Evolutionary conservation across 2,329 filamentous ascomycete genomes (phyloP), one percentile per base, ranked within the genome.

Genomic region (Fusarium fujikuroi): DNA sequence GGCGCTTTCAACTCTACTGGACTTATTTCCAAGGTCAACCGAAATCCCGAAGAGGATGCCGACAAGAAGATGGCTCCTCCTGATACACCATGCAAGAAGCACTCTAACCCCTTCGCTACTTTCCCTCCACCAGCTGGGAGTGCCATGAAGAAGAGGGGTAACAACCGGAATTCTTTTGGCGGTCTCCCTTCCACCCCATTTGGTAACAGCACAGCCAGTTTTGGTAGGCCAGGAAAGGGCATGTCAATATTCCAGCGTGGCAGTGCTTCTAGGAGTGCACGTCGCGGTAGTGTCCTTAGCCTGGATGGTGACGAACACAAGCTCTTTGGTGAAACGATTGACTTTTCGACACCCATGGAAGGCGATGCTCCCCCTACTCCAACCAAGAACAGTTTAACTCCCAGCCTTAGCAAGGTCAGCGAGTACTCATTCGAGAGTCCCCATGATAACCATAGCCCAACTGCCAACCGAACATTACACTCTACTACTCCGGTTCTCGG

Each of bases 81-180:
- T 2, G 96, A 98, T 79, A 99, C 96, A 3, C 96, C 96, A 2
- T 98, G 96, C 83, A 99, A 98, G 85, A 95, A 96, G 79, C 91
- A 92, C 60, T 85, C 87, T 9, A 91, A 90, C 74, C 84, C 92
- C 64, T 90, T 95, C 83, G 87, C 92, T 76, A 90, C 92, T 58
- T 89, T 89, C 81, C 90, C 91, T 2, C 88, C 87, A 3, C 85
- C 85, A 2, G 84, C 85, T 18, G 90, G 90, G 59, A 91, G 88
- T 74, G 85, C 86, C 14, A 86, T 92, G 61, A 92, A 92, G 82
- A 79, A 88, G 90, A 80, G 88, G 88, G 76, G 90, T 72, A 89
- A 90, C 63, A 83, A 78, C 64, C 89, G 91, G 68, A 91, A 93
- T 71, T 92, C 93, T 16, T 95, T 97, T 79, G 92, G 78, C 37